Conservation (phyloP, 352 stramenopile genomes). For the Phytophthora constricta region DNA sequence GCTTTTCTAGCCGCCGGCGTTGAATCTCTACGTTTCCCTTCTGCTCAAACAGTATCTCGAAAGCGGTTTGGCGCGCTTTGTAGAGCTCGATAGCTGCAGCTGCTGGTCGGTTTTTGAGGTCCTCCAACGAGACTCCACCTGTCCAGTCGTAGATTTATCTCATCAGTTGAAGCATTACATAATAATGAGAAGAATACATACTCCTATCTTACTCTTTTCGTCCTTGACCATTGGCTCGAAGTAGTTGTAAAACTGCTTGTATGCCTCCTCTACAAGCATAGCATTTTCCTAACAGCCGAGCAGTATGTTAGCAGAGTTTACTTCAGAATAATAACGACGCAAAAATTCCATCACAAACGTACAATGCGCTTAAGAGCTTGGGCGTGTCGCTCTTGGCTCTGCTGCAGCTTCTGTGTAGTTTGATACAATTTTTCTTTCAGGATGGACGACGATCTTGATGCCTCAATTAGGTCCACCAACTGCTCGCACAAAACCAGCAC, state of each 20-base stretch:
- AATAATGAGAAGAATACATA: constrained; percentile 4
- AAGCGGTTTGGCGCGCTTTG: constrained; percentile 61
- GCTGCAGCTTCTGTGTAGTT: constrained; percentile 53
- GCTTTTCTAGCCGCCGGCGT: constrained; percentile 52
- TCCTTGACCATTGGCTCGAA: constrained; percentile 59
- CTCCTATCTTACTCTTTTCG: constrained; percentile 39
- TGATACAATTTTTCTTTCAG: constrained; percentile 72
- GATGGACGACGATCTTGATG: constrained; percentile 63
- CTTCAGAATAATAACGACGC: neutral
- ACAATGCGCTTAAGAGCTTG: constrained; percentile 58
- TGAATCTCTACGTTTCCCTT: constrained; percentile 62
- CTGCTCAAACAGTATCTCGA: constrained; percentile 66
- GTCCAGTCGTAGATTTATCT: neutral
- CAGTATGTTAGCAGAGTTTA: too few relatives aligned
- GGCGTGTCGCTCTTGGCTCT: constrained; percentile 59
- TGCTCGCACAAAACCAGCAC: constrained; percentile 24
- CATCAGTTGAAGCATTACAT: constrained; percentile 7
- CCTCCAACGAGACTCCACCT: constrained; percentile 50
- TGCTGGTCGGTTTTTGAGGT: constrained; percentile 53
- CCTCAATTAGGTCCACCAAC: constrained; percentile 73
- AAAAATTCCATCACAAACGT: constrained; percentile 19
- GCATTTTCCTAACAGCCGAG: constrained; percentile 58
- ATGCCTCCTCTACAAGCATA: constrained; percentile 45
- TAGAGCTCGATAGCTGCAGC: constrained; percentile 60
- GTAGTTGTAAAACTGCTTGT: constrained; percentile 56